Percentiles rank a stretch among this genome's conserved stretches.
Evolutionary conservation across 768 basidiomycete species (phyloP).

Genomic region (Hericium alpestre): DNA sequence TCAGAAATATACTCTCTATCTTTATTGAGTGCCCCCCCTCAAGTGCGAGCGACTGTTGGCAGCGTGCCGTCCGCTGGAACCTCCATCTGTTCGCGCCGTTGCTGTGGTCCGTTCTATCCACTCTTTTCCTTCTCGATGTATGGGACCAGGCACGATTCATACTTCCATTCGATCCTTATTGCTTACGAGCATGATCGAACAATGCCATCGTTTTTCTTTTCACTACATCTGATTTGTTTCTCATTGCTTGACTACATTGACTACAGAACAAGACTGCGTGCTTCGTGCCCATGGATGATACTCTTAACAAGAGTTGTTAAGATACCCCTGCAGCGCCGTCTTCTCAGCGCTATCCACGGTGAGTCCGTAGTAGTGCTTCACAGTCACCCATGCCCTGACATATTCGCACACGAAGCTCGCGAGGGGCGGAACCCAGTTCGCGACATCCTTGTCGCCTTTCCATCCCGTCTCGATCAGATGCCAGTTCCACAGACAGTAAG

Average conservation of each 20-base stretch:
- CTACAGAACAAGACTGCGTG: neutral
- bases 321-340: conserved; percentile 30
- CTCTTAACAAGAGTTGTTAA: conserved; percentile 12
- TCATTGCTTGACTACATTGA: neutral
- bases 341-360: conserved; percentile 43
- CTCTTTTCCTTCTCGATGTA: too few relatives aligned
- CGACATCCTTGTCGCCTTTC: conserved; percentile 38
- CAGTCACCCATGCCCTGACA: conserved; percentile 39
- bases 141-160: too few relatives aligned
- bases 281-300: neutral
- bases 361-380: conserved; percentile 38
- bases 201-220: too few relatives aligned
- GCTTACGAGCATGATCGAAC: too few relatives aligned
- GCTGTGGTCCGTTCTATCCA: too few relatives aligned
- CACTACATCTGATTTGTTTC: too few relatives aligned
- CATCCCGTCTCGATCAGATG: neutral
- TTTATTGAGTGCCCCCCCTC: too few relatives aligned
- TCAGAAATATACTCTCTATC: too few relatives aligned
- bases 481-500: neutral
- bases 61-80: too few relatives aligned
- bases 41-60: too few relatives aligned
- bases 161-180: too few relatives aligned
- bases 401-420: conserved; percentile 41
- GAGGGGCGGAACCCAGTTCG: conserved; percentile 42
- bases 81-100: too few relatives aligned